These are phyloP conservation scores for Exophiala dermatitidis DNA, from an alignment of 2,329 filamentous ascomycete genomes.

Conservation along the genomic window DNA sequence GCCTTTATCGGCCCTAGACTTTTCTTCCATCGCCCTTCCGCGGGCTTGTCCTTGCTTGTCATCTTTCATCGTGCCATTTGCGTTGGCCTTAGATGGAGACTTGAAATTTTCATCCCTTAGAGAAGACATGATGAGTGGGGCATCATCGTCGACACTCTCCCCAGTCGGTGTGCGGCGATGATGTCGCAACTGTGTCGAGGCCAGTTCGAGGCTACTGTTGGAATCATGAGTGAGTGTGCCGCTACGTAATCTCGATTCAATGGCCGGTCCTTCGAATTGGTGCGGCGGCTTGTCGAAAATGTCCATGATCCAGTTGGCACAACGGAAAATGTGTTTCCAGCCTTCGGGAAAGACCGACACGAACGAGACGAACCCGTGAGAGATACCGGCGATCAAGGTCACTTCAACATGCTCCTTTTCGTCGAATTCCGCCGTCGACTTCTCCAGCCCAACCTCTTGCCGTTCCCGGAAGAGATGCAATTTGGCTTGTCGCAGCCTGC, in stretches of 20 bases:
- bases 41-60: constrained; percentile 8
- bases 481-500: constrained; percentile 74
- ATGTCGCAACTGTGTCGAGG: constrained; percentile 22
- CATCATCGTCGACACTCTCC: constrained; percentile 49
- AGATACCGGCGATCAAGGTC: constrained; percentile 76
- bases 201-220: constrained; percentile 10
- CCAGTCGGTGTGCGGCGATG: constrained; percentile 32
- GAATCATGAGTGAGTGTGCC: constrained; percentile 15
- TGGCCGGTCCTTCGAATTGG: constrained; percentile 37
- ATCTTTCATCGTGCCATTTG: constrained; percentile 15
- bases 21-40: constrained; percentile 11
- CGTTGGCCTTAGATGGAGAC: not conserved
- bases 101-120: constrained; percentile 1
- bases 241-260: constrained; percentile 28
- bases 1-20: constrained; percentile 25
- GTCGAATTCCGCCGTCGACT: constrained; percentile 53
- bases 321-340: constrained; percentile 77
- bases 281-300: constrained; percentile 54
- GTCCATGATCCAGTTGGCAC: constrained; percentile 73
- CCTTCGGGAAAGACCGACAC: constrained; percentile 80
- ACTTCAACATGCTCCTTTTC: constrained; percentile 75
- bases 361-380: constrained; percentile 91
- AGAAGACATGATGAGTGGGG: constrained; percentile 27
- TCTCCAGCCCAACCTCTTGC: constrained; percentile 50
- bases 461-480: constrained; percentile 49